Evolutionary conservation across 257 asterid genomes (phyloP).

Genomic region (Orobanche coerulescens): DNA sequence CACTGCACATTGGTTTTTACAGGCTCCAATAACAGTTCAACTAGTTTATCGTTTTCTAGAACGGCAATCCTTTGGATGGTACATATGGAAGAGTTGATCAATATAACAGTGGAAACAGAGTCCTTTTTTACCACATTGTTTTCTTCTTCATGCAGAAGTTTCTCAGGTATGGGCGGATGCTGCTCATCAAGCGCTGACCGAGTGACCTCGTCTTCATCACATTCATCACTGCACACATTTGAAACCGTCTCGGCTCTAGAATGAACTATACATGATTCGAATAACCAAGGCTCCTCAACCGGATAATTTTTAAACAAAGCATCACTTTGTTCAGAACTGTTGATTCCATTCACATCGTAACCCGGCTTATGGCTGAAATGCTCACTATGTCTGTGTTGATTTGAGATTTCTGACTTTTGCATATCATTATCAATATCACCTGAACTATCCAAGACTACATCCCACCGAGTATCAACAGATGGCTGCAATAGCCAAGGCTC

Average conservation of each 20-base stretch:
- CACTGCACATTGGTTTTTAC: constrained; percentile 86
- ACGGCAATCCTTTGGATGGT: constrained; percentile 96
- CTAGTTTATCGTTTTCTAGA: constrained; percentile 71
- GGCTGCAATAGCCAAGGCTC: constrained; percentile 85
- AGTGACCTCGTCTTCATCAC: constrained; percentile 29
- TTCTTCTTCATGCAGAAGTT: constrained; percentile 45
- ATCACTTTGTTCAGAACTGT: constrained; percentile 21
- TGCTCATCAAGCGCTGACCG: constrained; percentile 28
- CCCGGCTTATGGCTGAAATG: constrained; percentile 26
- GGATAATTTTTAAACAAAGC: constrained; percentile 28
- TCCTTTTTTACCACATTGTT: constrained; percentile 30
- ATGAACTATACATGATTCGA: constrained; percentile 25
- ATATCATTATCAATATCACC: constrained; percentile 24
- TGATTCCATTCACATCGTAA: constrained; percentile 22
- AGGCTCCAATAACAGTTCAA: constrained; percentile 88
- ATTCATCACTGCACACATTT: constrained; percentile 22
- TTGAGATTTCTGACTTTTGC: constrained; percentile 27
- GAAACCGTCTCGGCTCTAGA: constrained; percentile 25
- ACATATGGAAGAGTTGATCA: constrained; percentile 90
- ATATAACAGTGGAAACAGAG: constrained; percentile 56
- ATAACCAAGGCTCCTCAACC: constrained; percentile 95
- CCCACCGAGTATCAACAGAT: constrained; percentile 30
- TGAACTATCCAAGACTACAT: constrained; percentile 30
- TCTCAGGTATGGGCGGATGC: constrained; percentile 33
- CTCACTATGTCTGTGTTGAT: constrained; percentile 18